A percentile compares a stretch with the other conserved stretches of the same genome.
Conservation (phyloP, 495 filamentous ascomycete genomes). For the Neurospora sp. region DNA sequence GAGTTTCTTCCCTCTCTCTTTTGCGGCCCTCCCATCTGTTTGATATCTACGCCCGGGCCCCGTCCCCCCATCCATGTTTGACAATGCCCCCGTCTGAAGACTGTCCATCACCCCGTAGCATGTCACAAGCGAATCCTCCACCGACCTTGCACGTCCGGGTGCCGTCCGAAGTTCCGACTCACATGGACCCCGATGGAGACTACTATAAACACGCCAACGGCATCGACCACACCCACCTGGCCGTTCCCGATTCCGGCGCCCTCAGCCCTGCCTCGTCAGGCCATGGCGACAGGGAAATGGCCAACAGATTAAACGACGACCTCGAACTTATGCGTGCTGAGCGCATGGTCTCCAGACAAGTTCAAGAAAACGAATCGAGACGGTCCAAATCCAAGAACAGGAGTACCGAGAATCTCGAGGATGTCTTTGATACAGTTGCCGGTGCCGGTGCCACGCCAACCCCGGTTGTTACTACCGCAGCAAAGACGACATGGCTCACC, state of each 20-base stretch:
- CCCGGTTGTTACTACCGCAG: slow-evolving; percentile 52
- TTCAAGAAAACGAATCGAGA: slow-evolving; percentile 25
- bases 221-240: slow-evolving; percentile 13
- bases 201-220: slow-evolving; percentile 8
- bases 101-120: background rate
- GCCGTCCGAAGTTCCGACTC: slow-evolving; percentile 13
- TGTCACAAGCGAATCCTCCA: background rate
- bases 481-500: slow-evolving; percentile 51
- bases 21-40: background rate
- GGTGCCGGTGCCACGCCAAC: slow-evolving; percentile 24
- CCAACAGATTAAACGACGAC: slow-evolving; percentile 71
- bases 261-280: slow-evolving; percentile 11
- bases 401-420: slow-evolving; percentile 48
- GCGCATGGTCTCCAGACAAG: slow-evolving; percentile 51
- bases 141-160: slow-evolving; percentile 16
- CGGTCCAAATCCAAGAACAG: slow-evolving; percentile 26
- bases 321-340: slow-evolving; percentile 75
- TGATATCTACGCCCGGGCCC: background rate
- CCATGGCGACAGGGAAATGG: slow-evolving; percentile 42
- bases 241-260: slow-evolving; percentile 6
- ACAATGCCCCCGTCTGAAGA: background rate
- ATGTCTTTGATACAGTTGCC: slow-evolving; percentile 65
- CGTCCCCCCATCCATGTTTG: background rate
- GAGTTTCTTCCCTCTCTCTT: background rate
- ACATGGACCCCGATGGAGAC: slow-evolving; percentile 11